Conservation (phyloP, 208 protist genomes). For the Trypanosoma melophagium region DNA sequence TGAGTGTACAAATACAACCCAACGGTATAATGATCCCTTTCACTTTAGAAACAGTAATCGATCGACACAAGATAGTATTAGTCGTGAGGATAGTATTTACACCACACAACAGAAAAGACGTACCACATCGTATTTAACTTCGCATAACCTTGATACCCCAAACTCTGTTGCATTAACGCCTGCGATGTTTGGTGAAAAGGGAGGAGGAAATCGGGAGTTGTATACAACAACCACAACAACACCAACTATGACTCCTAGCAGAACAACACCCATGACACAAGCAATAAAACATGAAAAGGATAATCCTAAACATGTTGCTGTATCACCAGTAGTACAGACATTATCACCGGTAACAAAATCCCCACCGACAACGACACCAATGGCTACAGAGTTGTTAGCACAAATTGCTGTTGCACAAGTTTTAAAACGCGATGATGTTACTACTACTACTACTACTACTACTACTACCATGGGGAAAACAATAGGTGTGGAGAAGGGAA, state of each 20-base stretch:
- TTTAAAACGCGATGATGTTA: not conserved
- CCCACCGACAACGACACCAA: not conserved
- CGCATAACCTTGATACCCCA: no score
- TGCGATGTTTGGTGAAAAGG: no score
- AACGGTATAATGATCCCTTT: no score
- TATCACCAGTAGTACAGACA: not conserved
- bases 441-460: not conserved
- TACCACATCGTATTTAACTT: no score
- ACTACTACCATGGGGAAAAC: not conserved
- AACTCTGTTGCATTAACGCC: not conserved
- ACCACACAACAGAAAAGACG: no score
- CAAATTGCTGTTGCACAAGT: constrained; percentile 8
- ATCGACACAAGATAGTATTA: no score
- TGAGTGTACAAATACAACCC: no score
- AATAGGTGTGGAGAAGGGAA: not conserved
- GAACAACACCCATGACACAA: no score
- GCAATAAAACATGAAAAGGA: no score
- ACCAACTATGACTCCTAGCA: not conserved
- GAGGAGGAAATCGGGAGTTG: not conserved
- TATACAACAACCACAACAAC: not conserved
- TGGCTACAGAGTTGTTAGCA: not conserved
- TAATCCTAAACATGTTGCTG: no score
- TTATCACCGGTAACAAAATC: not conserved
- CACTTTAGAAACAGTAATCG: no score
- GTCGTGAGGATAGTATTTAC: no score